Base-by-base conservation (phyloP, 116 monocot genomes). In the Posidonia oceanica region DNA sequence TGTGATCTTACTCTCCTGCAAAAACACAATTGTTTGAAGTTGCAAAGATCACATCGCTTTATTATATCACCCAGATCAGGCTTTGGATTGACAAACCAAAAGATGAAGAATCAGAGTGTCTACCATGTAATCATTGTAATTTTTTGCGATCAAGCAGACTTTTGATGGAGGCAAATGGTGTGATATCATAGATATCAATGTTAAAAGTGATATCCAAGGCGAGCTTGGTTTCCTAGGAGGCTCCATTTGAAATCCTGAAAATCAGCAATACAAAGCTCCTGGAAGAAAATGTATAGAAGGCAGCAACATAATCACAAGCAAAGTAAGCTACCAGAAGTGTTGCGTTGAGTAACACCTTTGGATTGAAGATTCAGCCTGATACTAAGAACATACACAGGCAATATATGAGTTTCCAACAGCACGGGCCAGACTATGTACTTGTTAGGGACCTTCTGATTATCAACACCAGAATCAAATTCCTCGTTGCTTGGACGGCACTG, bases 381-480 rank as follows among this genome's bases (percentile, higher is more conserved):
- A n/a, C 73, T 77, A 39, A 89, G 61, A 1, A 75, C 72, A 61
- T 79, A 89, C 6, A 83, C 38, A 1, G 89, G 89, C 13, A 81
- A 70, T 18, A 89, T 52, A 44, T 77, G 83, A 39, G 77, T 83
- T 59, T 85, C 83, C 4, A 81, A 71, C 61, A 85, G 74, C n/a
- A 74, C 64, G 12, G 77, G 79, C 89, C 89, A 85, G 17, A 89
- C 64, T 54, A 85, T 83, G n/a, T 83, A 85, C 40, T 75, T 83
- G 3, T 18, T 70, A 4, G 89, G 89, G 56, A 65, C 64, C 59
- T 71, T 63, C 59, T n/a, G 15, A 60, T 75, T 79, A 61, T 81
- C 89, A 15, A 89, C 83, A 17, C 81, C 83, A 58, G 89, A 89
- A 77, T 89, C 89, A 62, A 75, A 81, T 58, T 83, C 52, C 13